Conservation (phyloP, 805 yeast genomes). For the Limtongia smithiae region DNA sequence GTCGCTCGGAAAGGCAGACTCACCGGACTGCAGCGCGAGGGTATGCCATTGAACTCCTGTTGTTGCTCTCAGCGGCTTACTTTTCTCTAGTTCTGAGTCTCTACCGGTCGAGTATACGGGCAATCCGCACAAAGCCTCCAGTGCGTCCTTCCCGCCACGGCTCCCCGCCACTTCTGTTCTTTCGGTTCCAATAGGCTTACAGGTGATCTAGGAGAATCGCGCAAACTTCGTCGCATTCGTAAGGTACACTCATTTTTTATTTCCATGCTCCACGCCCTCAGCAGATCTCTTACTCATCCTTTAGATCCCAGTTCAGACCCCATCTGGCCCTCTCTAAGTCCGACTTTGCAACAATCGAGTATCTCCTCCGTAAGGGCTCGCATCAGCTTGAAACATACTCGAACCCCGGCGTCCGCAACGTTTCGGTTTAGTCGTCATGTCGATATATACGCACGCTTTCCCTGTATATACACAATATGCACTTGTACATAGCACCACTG, state of each 20-base stretch:
- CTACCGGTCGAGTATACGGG: conserved; percentile 49
- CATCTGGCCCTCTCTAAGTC: conserved; percentile 58
- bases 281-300: neutral
- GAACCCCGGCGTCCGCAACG: conserved; percentile 67
- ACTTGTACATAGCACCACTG: neutral
- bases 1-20: conserved; percentile 6
- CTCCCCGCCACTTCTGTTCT: no score
- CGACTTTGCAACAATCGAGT: conserved; percentile 83
- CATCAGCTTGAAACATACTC: conserved; percentile 69
- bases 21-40: conserved; percentile 43
- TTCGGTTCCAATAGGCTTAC: neutral
- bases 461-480: neutral
- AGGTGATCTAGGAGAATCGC: conserved; percentile 38
- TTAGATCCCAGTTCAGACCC: conserved; percentile 55
- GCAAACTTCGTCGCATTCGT: conserved; percentile 46
- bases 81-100: conserved; percentile 43
- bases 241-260: conserved; percentile 33
- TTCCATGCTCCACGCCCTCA: no score
- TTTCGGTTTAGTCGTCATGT: conserved; percentile 35
- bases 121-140: conserved; percentile 46
- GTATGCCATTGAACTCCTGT: no score
- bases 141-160: conserved; percentile 19
- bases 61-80: no score
- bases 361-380: conserved; percentile 71
- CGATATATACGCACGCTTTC: no score